Evolutionary conservation across 495 filamentous ascomycete species (phyloP).

Genomic region (Usnea hakonensis): DNA sequence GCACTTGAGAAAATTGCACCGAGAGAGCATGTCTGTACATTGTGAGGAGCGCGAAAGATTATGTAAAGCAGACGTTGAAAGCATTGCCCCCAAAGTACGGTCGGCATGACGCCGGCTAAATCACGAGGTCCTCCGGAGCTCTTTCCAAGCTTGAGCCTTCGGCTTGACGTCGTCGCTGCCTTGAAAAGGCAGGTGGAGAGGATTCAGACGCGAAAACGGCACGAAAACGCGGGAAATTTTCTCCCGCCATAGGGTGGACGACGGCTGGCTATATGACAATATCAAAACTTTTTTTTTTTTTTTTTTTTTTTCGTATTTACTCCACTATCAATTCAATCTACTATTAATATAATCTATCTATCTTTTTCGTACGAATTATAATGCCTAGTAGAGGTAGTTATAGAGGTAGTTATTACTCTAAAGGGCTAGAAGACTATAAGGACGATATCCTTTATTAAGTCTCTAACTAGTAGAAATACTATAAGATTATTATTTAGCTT

Average conservation of each 20-base stretch:
- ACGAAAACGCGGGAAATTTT: conserved; percentile 1
- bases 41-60: conserved; percentile 12
- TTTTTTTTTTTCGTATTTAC: no score
- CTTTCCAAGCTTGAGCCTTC: neutral
- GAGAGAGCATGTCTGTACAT: conserved; percentile 11
- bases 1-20: neutral
- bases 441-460: no score
- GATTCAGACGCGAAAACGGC: neutral
- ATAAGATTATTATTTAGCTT: no score
- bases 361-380: no score
- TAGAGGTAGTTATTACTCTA: no score
- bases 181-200: conserved; percentile 6
- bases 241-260: conserved; percentile 4
- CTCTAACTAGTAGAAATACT: no score
- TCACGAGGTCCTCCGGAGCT: conserved; percentile 1
- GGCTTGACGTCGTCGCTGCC: conserved; percentile 2
- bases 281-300: no score
- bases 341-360: no score
- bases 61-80: conserved; percentile 9
- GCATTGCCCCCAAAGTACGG: neutral
- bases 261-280: no score
- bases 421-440: no score
- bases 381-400: no score
- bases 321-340: no score
- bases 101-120: conserved; percentile 13